Evolutionary conservation across 345 rosid species (phyloP), one percentile per base, ranked within the genome.

Genomic region (Ceriops tagal): DNA sequence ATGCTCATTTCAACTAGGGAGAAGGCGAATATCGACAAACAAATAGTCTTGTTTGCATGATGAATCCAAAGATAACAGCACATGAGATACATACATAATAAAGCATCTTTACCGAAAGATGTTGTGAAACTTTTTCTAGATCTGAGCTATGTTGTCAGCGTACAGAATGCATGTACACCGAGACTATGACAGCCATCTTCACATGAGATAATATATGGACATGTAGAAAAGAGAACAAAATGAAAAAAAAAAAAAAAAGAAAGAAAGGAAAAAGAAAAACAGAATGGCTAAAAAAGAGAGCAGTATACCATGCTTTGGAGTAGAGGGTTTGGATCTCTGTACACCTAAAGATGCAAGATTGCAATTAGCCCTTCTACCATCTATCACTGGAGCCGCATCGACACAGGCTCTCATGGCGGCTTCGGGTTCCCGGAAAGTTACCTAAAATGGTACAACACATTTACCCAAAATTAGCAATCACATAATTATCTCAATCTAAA

Each of bases 251-350:
- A 7, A 15, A 21, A 5, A 15, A 18, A 15, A 21, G 2, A 15
- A 18, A 46, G 10, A 47, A 8, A 9, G 5, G 5, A 24, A 43
- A 28, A 28, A 35, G 30, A 34, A 37, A 49, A 30, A 8, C 6
- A 64, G 1, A 32, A 47, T 10, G 27, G 46, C 13, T 11, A 53
- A 57, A 69, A 61, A 16, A 31, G 49, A 52, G 22, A 32, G 8
- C 16, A 1, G 2, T 31, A 69, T 83, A 91, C 97, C 98, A 66
- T 87, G 93, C 75, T 89, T 80, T 22, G 95, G 97, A 58, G 97
- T 91, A 62, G 98, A 89, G 69, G 98, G 97, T 79, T 93, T 91
- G 73, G 97, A 93, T 93, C 96, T 91, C 77, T 93, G 98, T 73
- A 87, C 85, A 75, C 98, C 98, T 76, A 93, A 77, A 67, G 90